Evolutionary conservation across 2,329 filamentous ascomycete genomes (phyloP).

Genomic region (Bipolaris bicolor): DNA sequence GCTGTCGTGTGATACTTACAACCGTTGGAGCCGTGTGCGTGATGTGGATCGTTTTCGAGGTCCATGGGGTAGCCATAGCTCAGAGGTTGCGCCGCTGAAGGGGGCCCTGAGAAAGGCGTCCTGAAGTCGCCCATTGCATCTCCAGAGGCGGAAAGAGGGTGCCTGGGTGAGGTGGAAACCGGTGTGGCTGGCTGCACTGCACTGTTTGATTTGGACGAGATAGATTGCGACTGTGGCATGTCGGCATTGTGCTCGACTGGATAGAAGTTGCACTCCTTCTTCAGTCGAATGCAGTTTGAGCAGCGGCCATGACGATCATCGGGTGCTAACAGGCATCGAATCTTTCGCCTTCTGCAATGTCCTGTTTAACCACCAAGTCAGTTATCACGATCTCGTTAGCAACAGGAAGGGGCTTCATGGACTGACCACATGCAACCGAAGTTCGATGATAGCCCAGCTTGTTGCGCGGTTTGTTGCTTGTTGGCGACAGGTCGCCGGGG

Average conservation of each 20-base stretch:
- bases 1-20: conserved; percentile 28
- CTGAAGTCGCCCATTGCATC: conserved; percentile 44
- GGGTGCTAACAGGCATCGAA: conserved; percentile 80
- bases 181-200: conserved; percentile 54
- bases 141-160: conserved; percentile 30
- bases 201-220: conserved; percentile 53
- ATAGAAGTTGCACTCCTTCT: conserved; percentile 92
- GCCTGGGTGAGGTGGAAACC: conserved; percentile 56
- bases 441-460: conserved; percentile 96
- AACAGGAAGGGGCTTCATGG: conserved; percentile 32
- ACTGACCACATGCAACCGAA: conserved; percentile 91
- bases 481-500: conserved; percentile 53
- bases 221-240: conserved; percentile 54
- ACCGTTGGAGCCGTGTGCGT: conserved; percentile 28
- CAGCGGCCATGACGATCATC: conserved; percentile 79
- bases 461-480: conserved; percentile 75
- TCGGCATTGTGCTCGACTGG: conserved; percentile 78
- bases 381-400: conserved; percentile 8
- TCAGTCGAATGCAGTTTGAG: conserved; percentile 89
- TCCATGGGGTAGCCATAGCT: conserved; percentile 37
- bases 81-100: conserved; percentile 21
- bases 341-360: conserved; percentile 91
- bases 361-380: conserved; percentile 58
- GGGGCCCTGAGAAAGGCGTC: conserved; percentile 29
- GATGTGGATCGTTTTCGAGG: conserved; percentile 36